These are phyloP conservation scores for Pseudozyma hubeiensis DNA, from an alignment of 1,284 basidiomycete species.

Conservation along the genomic window DNA sequence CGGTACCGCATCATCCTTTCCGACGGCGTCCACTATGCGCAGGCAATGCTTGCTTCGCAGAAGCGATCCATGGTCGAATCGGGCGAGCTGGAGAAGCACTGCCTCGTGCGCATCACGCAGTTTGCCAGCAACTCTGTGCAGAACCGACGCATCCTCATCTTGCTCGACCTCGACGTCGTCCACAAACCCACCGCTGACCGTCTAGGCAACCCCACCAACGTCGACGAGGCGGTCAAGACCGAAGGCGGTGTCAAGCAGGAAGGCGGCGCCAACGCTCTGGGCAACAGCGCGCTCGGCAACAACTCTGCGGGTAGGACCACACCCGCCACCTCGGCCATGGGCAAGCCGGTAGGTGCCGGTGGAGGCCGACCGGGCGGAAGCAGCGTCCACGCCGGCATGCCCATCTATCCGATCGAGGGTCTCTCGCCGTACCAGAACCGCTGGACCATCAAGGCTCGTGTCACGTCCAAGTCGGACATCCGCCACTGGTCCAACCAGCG, in stretches of 20 bases:
- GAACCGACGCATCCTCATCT: conserved; percentile 82
- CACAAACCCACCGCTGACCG: conserved; percentile 44
- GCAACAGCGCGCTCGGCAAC: conserved; percentile 36
- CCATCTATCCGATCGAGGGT: conserved; percentile 88
- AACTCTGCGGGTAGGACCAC: conserved; percentile 47
- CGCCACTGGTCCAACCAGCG: conserved; percentile 87
- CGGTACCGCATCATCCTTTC: conserved; percentile 67
- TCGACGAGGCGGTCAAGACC: conserved; percentile 45
- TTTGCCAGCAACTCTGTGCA: conserved; percentile 87
- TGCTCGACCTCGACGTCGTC: conserved; percentile 77
- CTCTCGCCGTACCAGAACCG: conserved; percentile 98
- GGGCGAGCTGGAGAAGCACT: conserved; percentile 78
- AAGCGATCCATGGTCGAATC: conserved; percentile 82
- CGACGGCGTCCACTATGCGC: conserved; percentile 64
- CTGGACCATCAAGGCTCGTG: conserved; percentile 93
- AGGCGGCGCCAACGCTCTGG: conserved; percentile 20
- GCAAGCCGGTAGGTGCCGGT: conserved; percentile 20
- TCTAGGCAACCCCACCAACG: conserved; percentile 59
- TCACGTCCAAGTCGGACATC: conserved; percentile 89
- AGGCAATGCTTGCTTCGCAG: conserved; percentile 92
- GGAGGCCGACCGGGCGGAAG: conserved; percentile 51
- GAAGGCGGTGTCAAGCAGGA: conserved; percentile 46
- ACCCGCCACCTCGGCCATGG: conserved; percentile 41
- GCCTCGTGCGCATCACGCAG: conserved; percentile 80
- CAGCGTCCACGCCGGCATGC: conserved; percentile 59